Conservation (phyloP, 2,329 filamentous ascomycete species). For the Colletotrichum gigasporum region DNA sequence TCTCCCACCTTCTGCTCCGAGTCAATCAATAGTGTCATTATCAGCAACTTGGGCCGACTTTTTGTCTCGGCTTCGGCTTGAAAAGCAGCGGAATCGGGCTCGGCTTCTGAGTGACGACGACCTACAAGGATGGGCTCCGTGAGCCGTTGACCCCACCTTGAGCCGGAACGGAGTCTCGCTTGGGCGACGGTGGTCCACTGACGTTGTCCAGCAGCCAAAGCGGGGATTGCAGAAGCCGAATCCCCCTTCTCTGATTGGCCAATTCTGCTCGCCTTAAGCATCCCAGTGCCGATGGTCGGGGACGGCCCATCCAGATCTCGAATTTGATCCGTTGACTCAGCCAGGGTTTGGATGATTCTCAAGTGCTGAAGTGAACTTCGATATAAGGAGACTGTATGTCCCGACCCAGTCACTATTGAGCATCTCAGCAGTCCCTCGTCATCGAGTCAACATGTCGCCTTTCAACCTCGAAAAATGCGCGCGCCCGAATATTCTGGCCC, state of each 20-base stretch:
- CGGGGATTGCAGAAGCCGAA: not conserved
- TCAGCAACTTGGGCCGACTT: not conserved
- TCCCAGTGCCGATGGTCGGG: constrained; percentile 15
- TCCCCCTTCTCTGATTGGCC: not conserved
- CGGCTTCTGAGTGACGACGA: not conserved
- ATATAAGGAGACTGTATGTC: constrained; percentile 15
- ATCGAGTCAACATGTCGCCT: constrained; percentile 56
- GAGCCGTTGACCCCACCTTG: not conserved
- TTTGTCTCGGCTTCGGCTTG: constrained; percentile 7
- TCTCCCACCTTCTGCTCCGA: no score
- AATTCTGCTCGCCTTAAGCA: not conserved
- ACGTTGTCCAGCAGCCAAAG: not conserved
- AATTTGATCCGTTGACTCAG: constrained; percentile 15
- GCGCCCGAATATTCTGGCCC: constrained; percentile 77
- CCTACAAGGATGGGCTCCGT: not conserved
- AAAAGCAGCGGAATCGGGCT: not conserved
- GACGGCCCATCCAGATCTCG: constrained; percentile 7
- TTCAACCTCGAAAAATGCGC: constrained; percentile 81
- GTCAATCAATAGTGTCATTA: not conserved
- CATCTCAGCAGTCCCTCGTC: not conserved
- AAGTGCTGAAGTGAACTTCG: not conserved
- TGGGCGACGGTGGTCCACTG: not conserved
- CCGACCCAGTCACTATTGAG: not conserved
- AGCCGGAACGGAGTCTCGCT: not conserved
- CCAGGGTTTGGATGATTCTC: not conserved